phyloP scores from a whole-genome alignment of 2,329 filamentous ascomycete species.

The Paecilomyces sp. region DNA sequence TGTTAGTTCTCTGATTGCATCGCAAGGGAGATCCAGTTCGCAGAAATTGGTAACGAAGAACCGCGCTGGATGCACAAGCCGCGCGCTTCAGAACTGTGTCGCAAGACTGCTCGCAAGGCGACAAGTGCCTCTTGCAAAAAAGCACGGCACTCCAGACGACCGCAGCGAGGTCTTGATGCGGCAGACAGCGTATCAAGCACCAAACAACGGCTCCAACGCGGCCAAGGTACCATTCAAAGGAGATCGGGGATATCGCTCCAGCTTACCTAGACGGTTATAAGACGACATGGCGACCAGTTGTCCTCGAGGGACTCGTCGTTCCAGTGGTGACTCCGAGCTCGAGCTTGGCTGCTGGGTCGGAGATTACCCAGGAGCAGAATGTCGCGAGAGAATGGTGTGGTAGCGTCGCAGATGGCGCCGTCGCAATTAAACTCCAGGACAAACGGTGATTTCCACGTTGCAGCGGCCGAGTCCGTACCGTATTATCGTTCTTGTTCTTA shows the following conservation, averaged over 20 bases:
- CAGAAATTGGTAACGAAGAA: not conserved
- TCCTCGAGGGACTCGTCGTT: conserved; percentile 13
- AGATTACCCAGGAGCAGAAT: conserved; percentile 25
- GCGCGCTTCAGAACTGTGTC: not conserved
- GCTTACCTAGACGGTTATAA: conserved; percentile 68
- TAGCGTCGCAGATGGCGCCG: not conserved
- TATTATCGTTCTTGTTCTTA: not conserved
- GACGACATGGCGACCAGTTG: conserved; percentile 46
- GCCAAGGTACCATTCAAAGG: not conserved
- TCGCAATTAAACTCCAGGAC: not conserved
- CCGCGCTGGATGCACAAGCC: not conserved
- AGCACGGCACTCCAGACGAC: not conserved
- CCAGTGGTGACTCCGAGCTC: conserved; percentile 16
- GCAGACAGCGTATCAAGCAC: not conserved
- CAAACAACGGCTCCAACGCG: not conserved
- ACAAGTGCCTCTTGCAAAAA: conserved; percentile 15
- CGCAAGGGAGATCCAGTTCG: not conserved
- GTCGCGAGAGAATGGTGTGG: conserved; percentile 1
- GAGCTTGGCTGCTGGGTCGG: conserved; percentile 10
- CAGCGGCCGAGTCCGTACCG: not conserved
- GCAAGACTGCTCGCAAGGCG: conserved; percentile 1
- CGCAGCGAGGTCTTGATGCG: not conserved
- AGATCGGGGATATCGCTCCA: conserved; percentile 14
- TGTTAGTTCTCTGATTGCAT: not conserved
- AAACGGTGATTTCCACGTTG: not conserved